Evolutionary conservation across 352 stramenopile genomes (phyloP), one percentile per base, ranked within the genome.

Genomic region (Globisporangium nagaii): DNA sequence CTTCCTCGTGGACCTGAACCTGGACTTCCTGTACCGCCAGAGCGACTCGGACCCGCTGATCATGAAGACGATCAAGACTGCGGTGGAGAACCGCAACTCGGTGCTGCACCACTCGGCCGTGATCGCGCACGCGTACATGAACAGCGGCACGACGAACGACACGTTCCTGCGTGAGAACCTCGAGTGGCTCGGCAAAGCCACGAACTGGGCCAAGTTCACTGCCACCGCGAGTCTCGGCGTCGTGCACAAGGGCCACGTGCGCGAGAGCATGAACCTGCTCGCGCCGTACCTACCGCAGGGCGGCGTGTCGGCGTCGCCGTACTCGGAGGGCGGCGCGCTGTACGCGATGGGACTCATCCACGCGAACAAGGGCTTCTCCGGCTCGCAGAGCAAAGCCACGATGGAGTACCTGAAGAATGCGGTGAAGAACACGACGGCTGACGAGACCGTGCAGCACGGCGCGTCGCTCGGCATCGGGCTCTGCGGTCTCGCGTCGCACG

Each of bases 141-240:
- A 99, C 73, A 86, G 87, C 28, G 97, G 97, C n/a, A 99, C 97
- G 25, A 99, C 96, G 12, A 95, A 95, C 55, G 97, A 99, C 74
- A 75, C 78, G 11, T 99, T 99, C 66, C 70, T 99, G 60, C 88
- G 97, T 32, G 93, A 99, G 60, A 98, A 99, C 79, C 83, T 99
- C 13, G 96, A 99, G 57, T 99, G 97, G 96, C 92, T 99, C 58
- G 97, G 95, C 24, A 98, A 98, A 65, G 96, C 97, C 9, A 97
- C 86, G 49, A 99, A 99, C 79, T 99, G 97, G 97, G 96, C 96
- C 48, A 99, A 99, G 75, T 99, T 99, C 63, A 98, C 93, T 7
- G 96, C 97, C 20, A 99, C 96, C 6, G 96, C 96, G 17, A 98
- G 88, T 56, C 84, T 99, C n/a, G 97, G 97, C 54, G 96, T 99